A percentile compares a stretch with the other conserved stretches of the same genome.
Evolutionary conservation across 2,329 filamentous ascomycete genomes (phyloP).

Genomic region (Cordyceps tenuipes): DNA sequence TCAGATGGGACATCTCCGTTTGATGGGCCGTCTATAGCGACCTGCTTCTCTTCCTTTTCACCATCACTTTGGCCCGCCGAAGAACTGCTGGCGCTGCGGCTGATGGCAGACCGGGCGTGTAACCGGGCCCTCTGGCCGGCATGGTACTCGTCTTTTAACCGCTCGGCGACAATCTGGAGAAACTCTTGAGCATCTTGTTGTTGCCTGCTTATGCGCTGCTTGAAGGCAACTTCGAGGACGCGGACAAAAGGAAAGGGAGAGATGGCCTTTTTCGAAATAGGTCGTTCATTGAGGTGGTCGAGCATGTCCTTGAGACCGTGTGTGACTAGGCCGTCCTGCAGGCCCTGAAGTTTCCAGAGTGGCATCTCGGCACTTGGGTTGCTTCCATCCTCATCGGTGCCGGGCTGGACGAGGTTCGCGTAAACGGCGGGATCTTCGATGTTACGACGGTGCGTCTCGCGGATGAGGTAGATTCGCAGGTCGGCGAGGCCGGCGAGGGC

Average conservation of each 20-base stretch:
- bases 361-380: slow-evolving; percentile 29
- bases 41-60: slow-evolving; percentile 12
- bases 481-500: slow-evolving; percentile 85
- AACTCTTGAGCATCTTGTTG: slow-evolving; percentile 99
- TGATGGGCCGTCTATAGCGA: neutral
- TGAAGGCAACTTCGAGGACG: slow-evolving; percentile 77
- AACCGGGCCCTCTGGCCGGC: slow-evolving; percentile 67
- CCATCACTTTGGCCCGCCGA: slow-evolving; percentile 15
- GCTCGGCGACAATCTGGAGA: slow-evolving; percentile 84
- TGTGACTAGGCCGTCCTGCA: slow-evolving; percentile 79
- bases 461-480: slow-evolving; percentile 82
- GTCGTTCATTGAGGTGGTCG: slow-evolving; percentile 85
- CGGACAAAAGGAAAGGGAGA: slow-evolving; percentile 77
- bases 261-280: slow-evolving; percentile 89
- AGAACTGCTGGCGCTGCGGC: slow-evolving; percentile 11
- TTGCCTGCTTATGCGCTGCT: slow-evolving; percentile 81
- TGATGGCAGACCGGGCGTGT: slow-evolving; percentile 35
- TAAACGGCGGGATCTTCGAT: slow-evolving; percentile 76
- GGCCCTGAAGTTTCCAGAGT: slow-evolving; percentile 53
- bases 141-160: slow-evolving; percentile 89
- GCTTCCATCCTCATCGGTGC: slow-evolving; percentile 20
- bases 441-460: slow-evolving; percentile 75
- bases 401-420: slow-evolving; percentile 46
- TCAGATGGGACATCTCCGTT: neutral
- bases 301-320: slow-evolving; percentile 85